A percentile compares a stretch with the other conserved stretches of the same genome.
Conservation (phyloP, 2,329 filamentous ascomycete genomes). For the Fusarium sp. region DNA sequence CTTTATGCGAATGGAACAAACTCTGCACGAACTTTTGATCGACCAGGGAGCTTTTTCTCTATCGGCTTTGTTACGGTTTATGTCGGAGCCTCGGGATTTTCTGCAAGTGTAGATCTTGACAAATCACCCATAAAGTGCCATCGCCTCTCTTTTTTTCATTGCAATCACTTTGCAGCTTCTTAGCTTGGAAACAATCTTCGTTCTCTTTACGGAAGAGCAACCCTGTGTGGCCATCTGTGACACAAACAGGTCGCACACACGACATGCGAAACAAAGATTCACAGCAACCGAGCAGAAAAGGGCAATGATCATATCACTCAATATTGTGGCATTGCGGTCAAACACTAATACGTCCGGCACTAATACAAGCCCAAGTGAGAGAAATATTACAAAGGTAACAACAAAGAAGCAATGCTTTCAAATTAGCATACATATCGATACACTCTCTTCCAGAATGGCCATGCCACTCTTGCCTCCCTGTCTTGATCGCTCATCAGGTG, state of each 20-base stretch:
- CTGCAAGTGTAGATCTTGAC: neutral
- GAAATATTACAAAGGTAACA: neutral
- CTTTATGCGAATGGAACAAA: neutral
- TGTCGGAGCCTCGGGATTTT: neutral
- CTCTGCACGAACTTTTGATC: neutral
- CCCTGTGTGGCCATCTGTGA: neutral
- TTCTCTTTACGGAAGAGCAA: neutral
- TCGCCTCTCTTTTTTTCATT: neutral
- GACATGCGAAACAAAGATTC: neutral
- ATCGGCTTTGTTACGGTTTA: neutral
- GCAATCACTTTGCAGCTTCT: neutral
- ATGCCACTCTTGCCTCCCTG: conserved; percentile 74
- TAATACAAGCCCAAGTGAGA: neutral
- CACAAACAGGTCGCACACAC: neutral
- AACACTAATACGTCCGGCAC: neutral
- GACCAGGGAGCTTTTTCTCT: neutral
- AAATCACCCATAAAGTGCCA: neutral
- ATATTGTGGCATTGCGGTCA: neutral
- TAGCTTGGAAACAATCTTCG: neutral
- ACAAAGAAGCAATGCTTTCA: neutral
- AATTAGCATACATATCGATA: conserved; percentile 80
- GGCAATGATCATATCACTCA: neutral
- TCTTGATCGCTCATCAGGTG: conserved; percentile 83
- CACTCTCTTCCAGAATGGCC: conserved; percentile 80
- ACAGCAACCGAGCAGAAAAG: too few species aligned